phyloP scores from a whole-genome alignment of 306 rosid species.

The Fagus sylvatica region DNA sequence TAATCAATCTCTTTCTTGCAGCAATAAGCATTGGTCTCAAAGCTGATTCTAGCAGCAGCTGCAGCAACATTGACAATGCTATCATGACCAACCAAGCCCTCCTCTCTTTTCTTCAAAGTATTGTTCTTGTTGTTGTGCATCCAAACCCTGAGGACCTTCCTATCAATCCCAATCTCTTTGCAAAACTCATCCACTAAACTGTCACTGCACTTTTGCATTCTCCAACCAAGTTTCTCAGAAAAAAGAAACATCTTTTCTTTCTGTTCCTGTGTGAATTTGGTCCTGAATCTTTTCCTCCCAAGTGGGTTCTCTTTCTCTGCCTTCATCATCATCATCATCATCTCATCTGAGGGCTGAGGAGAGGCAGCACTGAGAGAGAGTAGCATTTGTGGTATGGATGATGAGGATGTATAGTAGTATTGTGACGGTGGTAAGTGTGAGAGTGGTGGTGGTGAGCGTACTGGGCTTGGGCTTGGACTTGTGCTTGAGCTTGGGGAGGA shows the following conservation, averaged over 20 bases:
- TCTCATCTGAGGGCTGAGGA: conserved; percentile 40
- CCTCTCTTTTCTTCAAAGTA: conserved; percentile 41
- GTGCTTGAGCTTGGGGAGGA: conserved; percentile 46
- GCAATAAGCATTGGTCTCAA: conserved; percentile 7
- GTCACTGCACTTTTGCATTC: conserved; percentile 62
- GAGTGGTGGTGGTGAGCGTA: conserved; percentile 69
- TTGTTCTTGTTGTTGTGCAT: conserved; percentile 89
- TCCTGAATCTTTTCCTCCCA: conserved; percentile 66
- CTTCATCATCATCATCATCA: not conserved
- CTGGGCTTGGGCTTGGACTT: conserved; percentile 42
- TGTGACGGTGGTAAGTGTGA: conserved; percentile 68
- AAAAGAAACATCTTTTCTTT: conserved; percentile 76
- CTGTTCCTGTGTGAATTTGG: conserved; percentile 81
- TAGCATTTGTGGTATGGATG: conserved; percentile 68
- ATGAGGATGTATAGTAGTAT: conserved; percentile 44
- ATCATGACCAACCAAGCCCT: conserved; percentile 9
- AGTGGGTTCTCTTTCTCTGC: conserved; percentile 13
- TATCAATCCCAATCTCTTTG: conserved; percentile 61
- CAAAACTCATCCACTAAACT: conserved; percentile 65
- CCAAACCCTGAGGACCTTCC: conserved; percentile 83
- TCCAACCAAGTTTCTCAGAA: conserved; percentile 81
- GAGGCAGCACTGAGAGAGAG: conserved; percentile 50
- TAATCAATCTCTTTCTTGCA: conserved; percentile 24
- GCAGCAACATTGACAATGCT: conserved; percentile 4
- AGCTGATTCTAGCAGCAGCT: conserved; percentile 13